A percentile compares a stretch with the other conserved stretches of the same genome.
Evolutionary conservation across 257 asterid species (phyloP).

Genomic region (Ligustrum vulgare): DNA sequence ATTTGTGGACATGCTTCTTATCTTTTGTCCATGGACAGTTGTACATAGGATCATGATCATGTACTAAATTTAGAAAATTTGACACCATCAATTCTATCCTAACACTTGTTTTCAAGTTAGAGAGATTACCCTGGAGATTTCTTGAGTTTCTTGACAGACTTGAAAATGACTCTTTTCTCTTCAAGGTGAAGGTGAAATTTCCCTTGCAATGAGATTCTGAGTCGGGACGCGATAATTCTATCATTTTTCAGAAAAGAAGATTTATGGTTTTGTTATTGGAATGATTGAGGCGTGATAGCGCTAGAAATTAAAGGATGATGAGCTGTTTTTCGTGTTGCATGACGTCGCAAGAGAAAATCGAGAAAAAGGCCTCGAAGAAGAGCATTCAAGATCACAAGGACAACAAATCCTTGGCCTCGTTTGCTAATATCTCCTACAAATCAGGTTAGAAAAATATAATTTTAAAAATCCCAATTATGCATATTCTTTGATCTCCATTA

Average conservation of each 20-base stretch:
- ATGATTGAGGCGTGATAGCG: slow-evolving; percentile 33
- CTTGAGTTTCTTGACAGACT: slow-evolving; percentile 54
- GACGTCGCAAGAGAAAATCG: slow-evolving; percentile 38
- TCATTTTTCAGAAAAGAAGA: slow-evolving; percentile 2
- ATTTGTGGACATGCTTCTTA: not conserved
- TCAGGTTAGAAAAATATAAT: slow-evolving; percentile 37
- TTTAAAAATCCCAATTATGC: not conserved
- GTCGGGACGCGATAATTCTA: slow-evolving; percentile 8
- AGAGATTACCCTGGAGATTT: slow-evolving; percentile 27
- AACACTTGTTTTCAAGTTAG: slow-evolving; percentile 16
- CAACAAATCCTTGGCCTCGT: slow-evolving; percentile 44
- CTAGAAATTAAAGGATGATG: slow-evolving; percentile 39
- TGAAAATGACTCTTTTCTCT: slow-evolving; percentile 45
- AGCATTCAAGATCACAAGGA: slow-evolving; percentile 34
- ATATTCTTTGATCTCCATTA: not conserved
- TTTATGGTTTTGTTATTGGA: slow-evolving; percentile 25
- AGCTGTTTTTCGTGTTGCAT: slow-evolving; percentile 75
- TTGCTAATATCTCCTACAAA: slow-evolving; percentile 52
- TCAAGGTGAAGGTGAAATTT: slow-evolving; percentile 29
- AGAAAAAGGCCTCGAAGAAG: slow-evolving; percentile 32
- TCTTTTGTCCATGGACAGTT: not conserved
- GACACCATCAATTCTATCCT: not conserved
- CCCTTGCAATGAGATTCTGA: slow-evolving; percentile 24
- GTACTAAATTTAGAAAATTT: not conserved
- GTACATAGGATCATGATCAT: not conserved